A percentile compares a stretch with the other conserved stretches of the same genome.
phyloP scores from a whole-genome alignment of 1,139 yeast genomes.

The Candida pseudoviswanathii region DNA sequence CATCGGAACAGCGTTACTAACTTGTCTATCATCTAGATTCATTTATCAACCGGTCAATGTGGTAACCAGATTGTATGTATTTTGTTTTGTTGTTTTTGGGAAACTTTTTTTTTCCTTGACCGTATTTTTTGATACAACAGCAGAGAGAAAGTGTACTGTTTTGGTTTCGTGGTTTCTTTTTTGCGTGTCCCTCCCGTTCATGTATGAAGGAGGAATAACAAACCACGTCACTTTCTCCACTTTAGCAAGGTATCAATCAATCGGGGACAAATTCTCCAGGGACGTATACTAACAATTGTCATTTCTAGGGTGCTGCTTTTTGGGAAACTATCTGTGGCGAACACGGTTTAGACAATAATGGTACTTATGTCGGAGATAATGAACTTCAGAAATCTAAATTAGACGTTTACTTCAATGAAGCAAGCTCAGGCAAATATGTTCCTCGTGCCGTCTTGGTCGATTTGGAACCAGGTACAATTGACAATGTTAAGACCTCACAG shows the following conservation, averaged over 20 bases:
- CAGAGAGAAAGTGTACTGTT: conserved; percentile 3
- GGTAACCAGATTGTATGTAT: conserved; percentile 93
- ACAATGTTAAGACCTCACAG: conserved; percentile 72
- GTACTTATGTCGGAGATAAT: conserved; percentile 70
- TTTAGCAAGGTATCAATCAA: not conserved
- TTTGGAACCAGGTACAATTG: conserved; percentile 92
- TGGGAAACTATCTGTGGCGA: conserved; percentile 98
- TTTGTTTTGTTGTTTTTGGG: conserved; percentile 1
- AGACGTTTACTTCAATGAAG: conserved; percentile 55
- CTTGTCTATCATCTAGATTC: conserved; percentile 57
- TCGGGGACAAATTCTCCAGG: not conserved
- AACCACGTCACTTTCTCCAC: not conserved
- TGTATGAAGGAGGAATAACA: not conserved
- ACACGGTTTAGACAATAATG: conserved; percentile 88
- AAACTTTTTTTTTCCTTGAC: conserved; percentile 2
- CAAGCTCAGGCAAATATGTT: conserved; percentile 83
- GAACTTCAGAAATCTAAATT: conserved; percentile 65
- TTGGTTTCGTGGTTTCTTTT: conserved; percentile 6
- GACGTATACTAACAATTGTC: conserved; percentile 11
- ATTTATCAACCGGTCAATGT: conserved; percentile 97
- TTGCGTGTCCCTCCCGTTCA: not conserved
- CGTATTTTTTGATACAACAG: conserved; percentile 2
- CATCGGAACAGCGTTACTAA: conserved; percentile 8
- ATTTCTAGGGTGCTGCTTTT: conserved; percentile 80
- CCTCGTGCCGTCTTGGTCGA: conserved; percentile 93